Percentiles rank a stretch among this genome's conserved stretches.
phyloP scores from a whole-genome alignment of 371 early-diverging fungal species.

The Mortierella sp. region DNA sequence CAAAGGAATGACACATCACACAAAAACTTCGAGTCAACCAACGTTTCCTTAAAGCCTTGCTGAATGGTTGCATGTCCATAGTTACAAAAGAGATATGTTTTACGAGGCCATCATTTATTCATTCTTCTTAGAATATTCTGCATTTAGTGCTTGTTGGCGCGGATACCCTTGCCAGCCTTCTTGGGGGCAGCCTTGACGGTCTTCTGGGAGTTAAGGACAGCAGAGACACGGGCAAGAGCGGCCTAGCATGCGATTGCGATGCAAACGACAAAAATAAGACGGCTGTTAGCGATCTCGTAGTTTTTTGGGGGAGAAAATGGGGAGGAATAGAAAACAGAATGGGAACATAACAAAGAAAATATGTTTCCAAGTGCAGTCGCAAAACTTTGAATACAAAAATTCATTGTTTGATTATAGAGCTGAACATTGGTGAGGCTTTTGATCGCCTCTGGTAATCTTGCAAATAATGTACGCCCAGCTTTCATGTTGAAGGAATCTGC shows the following conservation, averaged over 20 bases:
- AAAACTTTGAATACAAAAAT: slow-evolving; percentile 52
- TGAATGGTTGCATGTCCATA: not conserved
- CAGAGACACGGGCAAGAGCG: slow-evolving; percentile 86
- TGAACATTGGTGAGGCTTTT: slow-evolving; percentile 32
- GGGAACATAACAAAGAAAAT: not conserved
- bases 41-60: too few relatives aligned
- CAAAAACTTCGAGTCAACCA: too few relatives aligned
- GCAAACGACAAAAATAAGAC: not conserved
- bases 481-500: slow-evolving; percentile 50
- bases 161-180: slow-evolving; percentile 67
- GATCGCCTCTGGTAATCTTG: slow-evolving; percentile 38
- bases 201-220: slow-evolving; percentile 76
- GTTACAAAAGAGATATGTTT: not conserved
- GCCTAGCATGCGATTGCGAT: slow-evolving; percentile 57
- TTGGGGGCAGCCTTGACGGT: slow-evolving; percentile 71
- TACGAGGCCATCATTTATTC: slow-evolving; percentile 22
- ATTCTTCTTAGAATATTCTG: slow-evolving; percentile 21
- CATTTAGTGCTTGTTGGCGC: slow-evolving; percentile 57
- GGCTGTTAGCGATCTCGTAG: not conserved
- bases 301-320: not conserved
- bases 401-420: slow-evolving; percentile 47
- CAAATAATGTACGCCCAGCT: slow-evolving; percentile 60
- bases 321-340: not conserved
- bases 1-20: too few relatives aligned
- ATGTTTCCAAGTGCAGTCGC: slow-evolving; percentile 53